These are phyloP conservation scores for Cucumis variabilis DNA, from an alignment of 331 rosid genomes.

Conservation along the genomic window DNA sequence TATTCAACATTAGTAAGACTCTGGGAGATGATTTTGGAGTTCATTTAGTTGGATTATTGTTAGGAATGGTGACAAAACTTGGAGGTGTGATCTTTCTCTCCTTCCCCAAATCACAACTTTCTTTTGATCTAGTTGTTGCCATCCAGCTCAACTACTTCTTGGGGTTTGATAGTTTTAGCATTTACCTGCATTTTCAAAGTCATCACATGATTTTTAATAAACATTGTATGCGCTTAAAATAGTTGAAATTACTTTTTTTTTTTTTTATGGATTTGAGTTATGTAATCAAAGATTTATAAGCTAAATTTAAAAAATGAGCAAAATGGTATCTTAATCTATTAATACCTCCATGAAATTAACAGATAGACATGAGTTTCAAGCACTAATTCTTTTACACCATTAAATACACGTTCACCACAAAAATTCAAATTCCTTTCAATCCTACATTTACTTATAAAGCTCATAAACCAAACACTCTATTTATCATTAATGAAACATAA, in stretches of 20 bases:
- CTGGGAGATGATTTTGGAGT: conserved; percentile 33
- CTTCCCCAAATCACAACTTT: conserved; percentile 24
- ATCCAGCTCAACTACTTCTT: conserved; percentile 21
- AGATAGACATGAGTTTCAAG: no score
- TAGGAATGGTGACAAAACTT: not conserved
- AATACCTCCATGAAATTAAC: no score
- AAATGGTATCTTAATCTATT: no score
- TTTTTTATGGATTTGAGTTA: no score
- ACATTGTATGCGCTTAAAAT: no score
- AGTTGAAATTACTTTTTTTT: no score
- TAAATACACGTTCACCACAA: not conserved
- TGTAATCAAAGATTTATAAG: no score
- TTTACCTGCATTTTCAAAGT: conserved; percentile 25
- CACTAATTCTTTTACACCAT: no score
- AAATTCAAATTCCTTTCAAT: not conserved
- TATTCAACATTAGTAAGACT: no score
- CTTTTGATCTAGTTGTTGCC: conserved; percentile 30
- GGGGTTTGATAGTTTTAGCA: not conserved
- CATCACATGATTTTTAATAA: no score
- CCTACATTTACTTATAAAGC: no score
- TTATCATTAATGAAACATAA: not conserved
- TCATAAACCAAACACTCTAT: not conserved
- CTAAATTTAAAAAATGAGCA: no score
- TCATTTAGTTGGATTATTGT: not conserved
- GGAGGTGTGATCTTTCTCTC: conserved; percentile 26